phyloP scores from a whole-genome alignment of 306 rosid species.

The Sicyos edulis region DNA sequence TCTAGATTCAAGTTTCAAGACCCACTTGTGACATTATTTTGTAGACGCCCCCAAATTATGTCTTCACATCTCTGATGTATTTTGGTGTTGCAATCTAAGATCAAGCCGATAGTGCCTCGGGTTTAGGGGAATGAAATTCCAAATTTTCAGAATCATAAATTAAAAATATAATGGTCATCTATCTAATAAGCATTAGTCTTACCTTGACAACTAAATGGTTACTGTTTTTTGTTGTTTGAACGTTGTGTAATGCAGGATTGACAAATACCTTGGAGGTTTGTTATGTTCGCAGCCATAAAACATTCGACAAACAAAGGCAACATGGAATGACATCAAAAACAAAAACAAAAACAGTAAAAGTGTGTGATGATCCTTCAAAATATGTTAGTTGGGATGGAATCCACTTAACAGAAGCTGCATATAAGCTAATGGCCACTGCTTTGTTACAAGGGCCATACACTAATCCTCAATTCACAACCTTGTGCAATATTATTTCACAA shows the following conservation, averaged over 20 bases:
- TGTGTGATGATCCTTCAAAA: conserved; percentile 42
- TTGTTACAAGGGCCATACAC: conserved; percentile 25
- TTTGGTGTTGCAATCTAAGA: too few relatives aligned
- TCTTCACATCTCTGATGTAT: too few relatives aligned
- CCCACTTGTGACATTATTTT: too few relatives aligned
- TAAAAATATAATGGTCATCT: too few relatives aligned
- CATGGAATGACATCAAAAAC: conserved; percentile 19
- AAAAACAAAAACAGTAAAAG: neutral
- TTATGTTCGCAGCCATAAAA: conserved; percentile 32
- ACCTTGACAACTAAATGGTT: too few relatives aligned
- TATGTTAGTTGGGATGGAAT: conserved; percentile 43
- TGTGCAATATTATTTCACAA: neutral
- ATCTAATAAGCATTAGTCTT: too few relatives aligned
- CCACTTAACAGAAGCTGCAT: conserved; percentile 25
- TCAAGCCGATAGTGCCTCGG: too few relatives aligned
- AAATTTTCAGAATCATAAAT: too few relatives aligned
- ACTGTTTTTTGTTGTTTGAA: too few relatives aligned
- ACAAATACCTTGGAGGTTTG: conserved; percentile 20
- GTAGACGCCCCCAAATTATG: too few relatives aligned
- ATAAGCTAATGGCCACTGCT: conserved; percentile 20
- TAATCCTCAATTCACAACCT: conserved; percentile 22
- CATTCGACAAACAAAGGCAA: conserved; percentile 11
- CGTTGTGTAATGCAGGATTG: conserved; percentile 27
- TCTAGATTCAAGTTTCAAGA: too few relatives aligned
- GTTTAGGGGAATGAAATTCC: too few relatives aligned